phyloP scores from a whole-genome alignment of 352 stramenopile species.

The Bremia lactucae region DNA sequence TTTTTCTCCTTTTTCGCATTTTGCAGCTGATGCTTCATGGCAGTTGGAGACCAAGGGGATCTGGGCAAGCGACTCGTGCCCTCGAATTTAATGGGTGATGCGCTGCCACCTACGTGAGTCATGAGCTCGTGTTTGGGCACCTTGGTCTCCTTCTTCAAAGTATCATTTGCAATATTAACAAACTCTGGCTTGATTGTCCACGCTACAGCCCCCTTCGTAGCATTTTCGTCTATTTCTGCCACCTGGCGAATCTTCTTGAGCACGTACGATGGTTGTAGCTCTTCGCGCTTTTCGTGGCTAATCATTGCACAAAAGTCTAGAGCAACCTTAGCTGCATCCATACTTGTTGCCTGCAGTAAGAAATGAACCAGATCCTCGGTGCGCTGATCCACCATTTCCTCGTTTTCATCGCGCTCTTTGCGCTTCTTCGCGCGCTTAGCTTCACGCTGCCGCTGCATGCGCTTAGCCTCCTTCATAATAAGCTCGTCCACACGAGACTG shows the following conservation, averaged over 20 bases:
- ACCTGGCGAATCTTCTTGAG: constrained; percentile 67
- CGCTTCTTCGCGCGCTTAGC: constrained; percentile 74
- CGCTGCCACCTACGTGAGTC: constrained; percentile 20
- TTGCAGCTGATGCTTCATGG: constrained; percentile 48
- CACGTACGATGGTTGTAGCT: constrained; percentile 52
- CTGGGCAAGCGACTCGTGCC: constrained; percentile 33
- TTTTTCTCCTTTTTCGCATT: constrained; percentile 52
- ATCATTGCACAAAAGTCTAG: constrained; percentile 57
- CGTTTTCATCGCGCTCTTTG: constrained; percentile 56
- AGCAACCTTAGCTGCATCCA: constrained; percentile 56
- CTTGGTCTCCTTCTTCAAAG: constrained; percentile 33
- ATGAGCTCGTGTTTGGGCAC: constrained; percentile 34
- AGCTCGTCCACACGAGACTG: constrained; percentile 72
- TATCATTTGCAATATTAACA: constrained; percentile 16
- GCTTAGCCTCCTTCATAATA: constrained; percentile 84
- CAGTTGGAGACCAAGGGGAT: constrained; percentile 52
- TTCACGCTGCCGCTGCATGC: constrained; percentile 74
- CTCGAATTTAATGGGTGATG: constrained; percentile 19
- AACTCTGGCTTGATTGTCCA: constrained; percentile 48
- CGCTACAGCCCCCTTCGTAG: constrained; percentile 34
- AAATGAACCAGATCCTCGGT: constrained; percentile 50
- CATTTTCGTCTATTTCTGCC: constrained; percentile 35
- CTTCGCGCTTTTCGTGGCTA: constrained; percentile 23
- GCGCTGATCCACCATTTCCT: constrained; percentile 53
- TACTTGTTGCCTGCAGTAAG: constrained; percentile 36